A percentile compares a stretch with the other conserved stretches of the same genome.
phyloP scores from a whole-genome alignment of 2,329 filamentous ascomycete genomes.

The Stylonectria norvegica region DNA sequence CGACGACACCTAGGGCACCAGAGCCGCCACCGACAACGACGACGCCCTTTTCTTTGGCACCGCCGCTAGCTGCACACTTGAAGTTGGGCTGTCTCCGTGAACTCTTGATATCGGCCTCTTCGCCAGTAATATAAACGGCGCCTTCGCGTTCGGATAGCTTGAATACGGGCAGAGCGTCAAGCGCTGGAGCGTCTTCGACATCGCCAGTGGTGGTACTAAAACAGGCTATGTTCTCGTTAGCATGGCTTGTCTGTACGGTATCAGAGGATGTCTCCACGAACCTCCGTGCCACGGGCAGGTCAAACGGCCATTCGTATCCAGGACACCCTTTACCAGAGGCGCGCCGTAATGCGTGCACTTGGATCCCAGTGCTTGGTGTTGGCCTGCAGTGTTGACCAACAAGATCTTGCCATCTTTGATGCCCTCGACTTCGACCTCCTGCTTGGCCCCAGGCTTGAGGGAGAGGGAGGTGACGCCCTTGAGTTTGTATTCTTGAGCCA shows the following conservation, averaged over 20 bases:
- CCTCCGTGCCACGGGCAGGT: conserved; percentile 97
- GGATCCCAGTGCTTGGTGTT: conserved; percentile 74
- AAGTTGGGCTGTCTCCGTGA: conserved; percentile 71
- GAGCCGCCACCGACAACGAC: conserved; percentile 88
- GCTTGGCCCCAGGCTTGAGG: conserved; percentile 76
- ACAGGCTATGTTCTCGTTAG: conserved; percentile 60
- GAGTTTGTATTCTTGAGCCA: conserved; percentile 63
- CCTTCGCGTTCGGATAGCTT: conserved; percentile 77
- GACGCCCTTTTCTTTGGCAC: conserved; percentile 58
- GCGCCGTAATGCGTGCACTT: conserved; percentile 93
- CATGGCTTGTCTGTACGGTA: conserved; percentile 1
- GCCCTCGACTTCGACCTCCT: conserved; percentile 87
- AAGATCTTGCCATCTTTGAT: conserved; percentile 83
- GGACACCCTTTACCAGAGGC: conserved; percentile 78
- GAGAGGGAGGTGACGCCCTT: conserved; percentile 73
- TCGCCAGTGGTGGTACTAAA: conserved; percentile 88
- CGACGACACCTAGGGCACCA: conserved; percentile 75
- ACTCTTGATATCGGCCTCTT: conserved; percentile 73
- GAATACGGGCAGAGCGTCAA: conserved; percentile 82
- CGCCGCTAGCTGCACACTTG: conserved; percentile 57
- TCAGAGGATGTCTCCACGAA: no score
- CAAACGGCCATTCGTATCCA: conserved; percentile 76
- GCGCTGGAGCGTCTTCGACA: conserved; percentile 88
- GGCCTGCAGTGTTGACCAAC: conserved; percentile 72
- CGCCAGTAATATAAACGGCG: conserved; percentile 78